phyloP scores from a whole-genome alignment of 2,329 filamentous ascomycete species.

The Stagonosporopsis rhizophila region DNA sequence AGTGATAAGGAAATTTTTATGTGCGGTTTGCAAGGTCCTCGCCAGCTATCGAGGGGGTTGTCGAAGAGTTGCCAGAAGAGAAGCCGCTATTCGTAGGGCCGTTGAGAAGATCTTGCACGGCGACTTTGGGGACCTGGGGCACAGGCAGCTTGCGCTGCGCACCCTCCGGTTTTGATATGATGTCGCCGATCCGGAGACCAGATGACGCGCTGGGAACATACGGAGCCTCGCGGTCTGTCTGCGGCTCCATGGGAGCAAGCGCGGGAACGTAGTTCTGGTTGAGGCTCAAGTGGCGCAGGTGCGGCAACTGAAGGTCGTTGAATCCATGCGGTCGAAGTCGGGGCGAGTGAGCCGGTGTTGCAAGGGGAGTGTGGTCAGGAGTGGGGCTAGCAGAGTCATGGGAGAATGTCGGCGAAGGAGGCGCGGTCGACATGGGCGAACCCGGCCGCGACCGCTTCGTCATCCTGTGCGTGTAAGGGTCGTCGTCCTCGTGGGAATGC shows the following conservation, averaged over 20 bases:
- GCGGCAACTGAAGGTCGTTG: constrained; percentile 81
- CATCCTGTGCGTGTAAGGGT: constrained; percentile 76
- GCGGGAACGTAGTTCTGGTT: constrained; percentile 66
- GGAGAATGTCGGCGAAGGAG: constrained; percentile 94
- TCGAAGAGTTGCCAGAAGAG: constrained; percentile 77
- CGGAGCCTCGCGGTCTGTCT: constrained; percentile 65
- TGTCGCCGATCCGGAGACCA: constrained; percentile 86
- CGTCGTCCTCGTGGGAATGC: constrained; percentile 83
- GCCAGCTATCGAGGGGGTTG: constrained; percentile 78
- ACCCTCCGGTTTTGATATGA: constrained; percentile 87
- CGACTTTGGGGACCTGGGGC: constrained; percentile 87
- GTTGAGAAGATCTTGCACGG: constrained; percentile 82
- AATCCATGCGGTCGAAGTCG: constrained; percentile 79
- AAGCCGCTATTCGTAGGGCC: constrained; percentile 64
- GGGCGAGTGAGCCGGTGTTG: constrained; percentile 93
- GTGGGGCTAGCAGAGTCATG: constrained; percentile 95
- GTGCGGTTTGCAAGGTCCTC: constrained; percentile 50
- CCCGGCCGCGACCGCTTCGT: constrained; percentile 91
- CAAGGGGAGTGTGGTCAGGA: constrained; percentile 97
- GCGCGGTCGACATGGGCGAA: constrained; percentile 93
- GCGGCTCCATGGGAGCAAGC: constrained; percentile 74
- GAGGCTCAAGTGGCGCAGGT: constrained; percentile 76
- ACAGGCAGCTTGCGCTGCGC: constrained; percentile 90
- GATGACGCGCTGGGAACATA: constrained; percentile 63
- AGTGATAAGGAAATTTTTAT: constrained; percentile 30